Evolutionary conservation across 2,329 filamentous ascomycete genomes (phyloP), one percentile per base, ranked within the genome.

Genomic region (Fusarium circinatum): DNA sequence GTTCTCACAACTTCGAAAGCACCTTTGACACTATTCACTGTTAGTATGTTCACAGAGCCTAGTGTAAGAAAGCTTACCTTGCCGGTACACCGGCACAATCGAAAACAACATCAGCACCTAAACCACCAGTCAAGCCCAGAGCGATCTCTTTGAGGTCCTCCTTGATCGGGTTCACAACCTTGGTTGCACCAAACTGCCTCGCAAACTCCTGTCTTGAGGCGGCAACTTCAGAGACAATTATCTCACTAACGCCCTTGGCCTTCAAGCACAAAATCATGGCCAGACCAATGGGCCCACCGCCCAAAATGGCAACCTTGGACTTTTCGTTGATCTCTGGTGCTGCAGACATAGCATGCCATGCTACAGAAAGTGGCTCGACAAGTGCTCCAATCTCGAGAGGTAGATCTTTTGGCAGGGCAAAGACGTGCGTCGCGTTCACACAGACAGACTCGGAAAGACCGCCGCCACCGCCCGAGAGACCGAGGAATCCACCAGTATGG

Each of bases 61-160:
- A 11, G 5, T 28, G 8, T 13, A 2, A 26, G 14, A n/a, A 1
- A 12, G 30, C 70, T 57, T 15, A 75, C 76, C 76, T 78, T 1
- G 76, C 76, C 0, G 77, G 77, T 26, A 91, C 88, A 12, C 90
- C 90, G 0, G 90, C 89, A 38, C 89, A 89, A 70, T 92, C 90
- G 70, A 91, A 90, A 0, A 88, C 87, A 5, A 91, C 83, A 75
- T 91, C 87, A 4, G 87, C 88, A 0, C 90, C 90, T 4, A 82
- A 80, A 0, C 83, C 81, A 6, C 83, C 83, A 11, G 85, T 89
- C 42, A 91, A 75, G 26, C 86, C 82, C 52, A 83, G 82, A 2
- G 85, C 83, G 3, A 80, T 80, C 14, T 83, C 78, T 3, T 86
- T 84, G 1, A 90, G 78, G 68, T 89, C 84, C 48, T 89, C 84